Base-by-base conservation (phyloP, 345 rosid species). In the Ceriops decandra region DNA sequence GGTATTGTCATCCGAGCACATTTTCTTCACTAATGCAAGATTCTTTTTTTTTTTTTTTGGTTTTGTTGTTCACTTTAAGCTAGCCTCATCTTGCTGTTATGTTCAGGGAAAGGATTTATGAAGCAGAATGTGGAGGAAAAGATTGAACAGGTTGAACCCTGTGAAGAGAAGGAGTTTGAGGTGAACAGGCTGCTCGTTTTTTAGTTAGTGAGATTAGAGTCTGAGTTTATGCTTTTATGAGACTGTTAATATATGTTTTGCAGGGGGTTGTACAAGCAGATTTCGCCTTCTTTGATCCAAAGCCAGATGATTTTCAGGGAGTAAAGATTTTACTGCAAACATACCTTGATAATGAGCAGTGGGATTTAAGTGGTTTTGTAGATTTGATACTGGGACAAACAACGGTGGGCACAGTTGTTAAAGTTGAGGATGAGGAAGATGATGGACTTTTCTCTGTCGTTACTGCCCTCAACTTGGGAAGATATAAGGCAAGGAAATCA, bases 311-410 rank as follows among this genome's bases (percentile, higher is more conserved):
- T 60, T 95, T 90, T 63, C 89, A 90, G 15, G 95, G 97, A 11
- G 91, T 87, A 68, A 91, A 87, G 86, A 76, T 79, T 6, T 79
- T 91, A 68, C 72, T 91, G 52, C 91, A 80, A 52, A 77, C 80
- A 69, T 91, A 85, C 79, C 92, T 90, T 32, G 96, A 85, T 79
- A 81, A 86, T 51, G 70, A 74, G 73, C 79, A 86, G 67, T 95
- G 99, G 99, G 93, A 90, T 79, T 84, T 91, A 84, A 91, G 90
- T 71, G 88, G 91, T 36, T 95, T 91, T 72, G 92, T 88, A 42
- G 98, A 90, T 82, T 64, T 91, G 81, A 86, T 95, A 64, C 62
- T 88, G 85, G 92, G 72, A 53, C 98, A 95, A 72, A 79, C 90
- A 3, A 85, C 96, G 0, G 97, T 95, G n/a, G 99, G 98, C 60